phyloP scores from a whole-genome alignment of 352 stramenopile genomes.

The Phytophthora tentaculata region DNA sequence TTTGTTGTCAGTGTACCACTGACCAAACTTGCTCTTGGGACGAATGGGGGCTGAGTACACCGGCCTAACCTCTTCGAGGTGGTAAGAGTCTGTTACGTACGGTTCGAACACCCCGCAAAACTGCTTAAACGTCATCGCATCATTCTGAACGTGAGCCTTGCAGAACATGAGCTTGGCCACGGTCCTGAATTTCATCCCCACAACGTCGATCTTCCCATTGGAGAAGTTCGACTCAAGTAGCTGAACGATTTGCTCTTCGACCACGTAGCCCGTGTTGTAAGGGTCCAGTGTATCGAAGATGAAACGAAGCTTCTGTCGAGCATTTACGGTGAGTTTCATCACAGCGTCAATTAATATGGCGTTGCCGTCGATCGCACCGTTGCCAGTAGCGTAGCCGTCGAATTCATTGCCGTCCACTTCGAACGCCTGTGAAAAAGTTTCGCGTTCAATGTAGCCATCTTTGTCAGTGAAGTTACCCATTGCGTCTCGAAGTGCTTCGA shows the following conservation, averaged over 20 bases:
- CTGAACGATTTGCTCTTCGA: slow-evolving; percentile 57
- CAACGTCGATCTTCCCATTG: slow-evolving; percentile 69
- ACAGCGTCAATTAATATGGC: slow-evolving; percentile 76
- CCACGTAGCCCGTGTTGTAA: slow-evolving; percentile 49
- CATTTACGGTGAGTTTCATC: slow-evolving; percentile 67
- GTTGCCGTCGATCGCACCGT: slow-evolving; percentile 68
- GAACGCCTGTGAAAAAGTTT: slow-evolving; percentile 74
- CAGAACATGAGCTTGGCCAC: slow-evolving; percentile 72
- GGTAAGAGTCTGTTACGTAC: slow-evolving; percentile 63
- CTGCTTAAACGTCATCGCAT: slow-evolving; percentile 63
- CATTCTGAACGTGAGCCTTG: slow-evolving; percentile 57
- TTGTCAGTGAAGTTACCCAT: slow-evolving; percentile 66
- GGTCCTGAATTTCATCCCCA: slow-evolving; percentile 66
- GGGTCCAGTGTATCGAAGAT: slow-evolving; percentile 82
- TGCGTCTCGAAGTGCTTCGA: slow-evolving; percentile 66
- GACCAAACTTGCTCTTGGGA: slow-evolving; percentile 54
- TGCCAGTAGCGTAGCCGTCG: slow-evolving; percentile 51
- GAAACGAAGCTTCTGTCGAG: slow-evolving; percentile 73
- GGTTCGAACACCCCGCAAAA: slow-evolving; percentile 67
- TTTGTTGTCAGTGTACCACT: slow-evolving; percentile 69
- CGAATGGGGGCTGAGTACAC: slow-evolving; percentile 31
- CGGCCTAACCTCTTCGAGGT: slow-evolving; percentile 43
- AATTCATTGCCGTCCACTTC: slow-evolving; percentile 61
- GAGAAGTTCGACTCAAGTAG: slow-evolving; percentile 75
- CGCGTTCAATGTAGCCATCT: slow-evolving; percentile 66